Conservation (phyloP, 2,329 filamentous ascomycete genomes). For the Davidsoniella neocaledoniae region DNA sequence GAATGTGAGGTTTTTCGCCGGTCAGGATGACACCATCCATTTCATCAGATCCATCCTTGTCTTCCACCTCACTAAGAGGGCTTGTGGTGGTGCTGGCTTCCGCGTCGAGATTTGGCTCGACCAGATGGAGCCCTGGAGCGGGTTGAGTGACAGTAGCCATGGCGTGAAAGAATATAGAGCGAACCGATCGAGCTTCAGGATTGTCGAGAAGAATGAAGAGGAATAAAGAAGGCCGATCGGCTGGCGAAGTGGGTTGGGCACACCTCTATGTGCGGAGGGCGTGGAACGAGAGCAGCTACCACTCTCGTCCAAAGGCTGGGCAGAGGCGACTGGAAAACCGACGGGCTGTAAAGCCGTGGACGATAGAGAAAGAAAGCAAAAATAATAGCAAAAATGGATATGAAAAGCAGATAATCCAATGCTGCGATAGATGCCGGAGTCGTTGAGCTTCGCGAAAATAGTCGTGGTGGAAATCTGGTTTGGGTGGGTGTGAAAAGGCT, state of each 20-base stretch:
- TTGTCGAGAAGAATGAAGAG: conserved; percentile 7
- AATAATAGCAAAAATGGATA: background rate
- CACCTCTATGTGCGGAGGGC: background rate
- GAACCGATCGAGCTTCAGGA: conserved; percentile 11
- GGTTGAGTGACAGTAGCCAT: conserved; percentile 39
- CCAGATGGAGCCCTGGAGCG: conserved; percentile 31
- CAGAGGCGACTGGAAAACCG: background rate
- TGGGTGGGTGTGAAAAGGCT: too few species aligned
- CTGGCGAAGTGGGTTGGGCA: background rate
- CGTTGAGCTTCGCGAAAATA: background rate
- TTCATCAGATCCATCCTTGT: conserved; percentile 53
- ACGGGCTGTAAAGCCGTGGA: background rate
- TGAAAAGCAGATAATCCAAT: background rate
- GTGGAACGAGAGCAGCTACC: background rate
- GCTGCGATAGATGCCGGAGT: background rate
- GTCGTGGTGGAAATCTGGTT: too few species aligned
- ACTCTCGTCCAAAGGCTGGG: background rate
- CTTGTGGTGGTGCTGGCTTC: conserved; percentile 66
- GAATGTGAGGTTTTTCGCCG: conserved; percentile 17
- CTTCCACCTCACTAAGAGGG: conserved; percentile 82
- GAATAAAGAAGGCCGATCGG: conserved; percentile 1
- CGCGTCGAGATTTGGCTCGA: conserved; percentile 29
- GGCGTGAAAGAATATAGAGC: conserved; percentile 13
- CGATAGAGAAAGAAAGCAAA: background rate
- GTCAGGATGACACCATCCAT: conserved; percentile 40